These are phyloP conservation scores for Centella asiatica DNA, from an alignment of 129 eudicot genomes.

Conservation along the genomic window DNA sequence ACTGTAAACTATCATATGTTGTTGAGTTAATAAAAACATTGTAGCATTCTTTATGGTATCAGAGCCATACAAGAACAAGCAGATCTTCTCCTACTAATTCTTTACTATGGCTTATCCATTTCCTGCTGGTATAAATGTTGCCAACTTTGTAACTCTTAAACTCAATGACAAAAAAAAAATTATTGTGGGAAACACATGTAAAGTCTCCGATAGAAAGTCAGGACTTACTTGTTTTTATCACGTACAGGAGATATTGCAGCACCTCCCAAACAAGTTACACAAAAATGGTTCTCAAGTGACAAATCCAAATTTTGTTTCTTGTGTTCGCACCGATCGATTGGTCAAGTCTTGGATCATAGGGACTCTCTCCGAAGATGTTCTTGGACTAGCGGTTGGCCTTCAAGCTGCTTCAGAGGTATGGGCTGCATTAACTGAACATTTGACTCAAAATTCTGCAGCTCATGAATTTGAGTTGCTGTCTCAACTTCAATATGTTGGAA, in stretches of 20 bases:
- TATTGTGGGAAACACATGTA: slow-evolving; percentile 9
- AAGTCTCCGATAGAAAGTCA: background rate
- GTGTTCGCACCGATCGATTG: background rate
- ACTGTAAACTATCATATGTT: no score
- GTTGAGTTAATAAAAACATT: no score
- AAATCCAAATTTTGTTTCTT: background rate
- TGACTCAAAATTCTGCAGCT: no score
- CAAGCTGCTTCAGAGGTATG: background rate
- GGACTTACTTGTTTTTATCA: background rate
- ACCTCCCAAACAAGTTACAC: background rate
- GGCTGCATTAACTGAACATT: no score
- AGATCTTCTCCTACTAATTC: no score
- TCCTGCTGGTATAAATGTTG: no score
- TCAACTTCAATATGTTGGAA: background rate
- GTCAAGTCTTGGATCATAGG: background rate
- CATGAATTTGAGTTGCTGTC: no score
- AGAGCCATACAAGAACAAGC: no score
- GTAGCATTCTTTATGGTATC: no score
- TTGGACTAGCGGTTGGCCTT: background rate
- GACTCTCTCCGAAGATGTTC: background rate
- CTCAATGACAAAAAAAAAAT: background rate
- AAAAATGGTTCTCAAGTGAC: no score
- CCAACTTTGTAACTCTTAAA: background rate
- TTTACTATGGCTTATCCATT: no score
- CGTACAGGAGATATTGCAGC: background rate